Evolutionary conservation across 2,329 filamentous ascomycete species (phyloP).

Genomic region (Rhinocladiella similis): DNA sequence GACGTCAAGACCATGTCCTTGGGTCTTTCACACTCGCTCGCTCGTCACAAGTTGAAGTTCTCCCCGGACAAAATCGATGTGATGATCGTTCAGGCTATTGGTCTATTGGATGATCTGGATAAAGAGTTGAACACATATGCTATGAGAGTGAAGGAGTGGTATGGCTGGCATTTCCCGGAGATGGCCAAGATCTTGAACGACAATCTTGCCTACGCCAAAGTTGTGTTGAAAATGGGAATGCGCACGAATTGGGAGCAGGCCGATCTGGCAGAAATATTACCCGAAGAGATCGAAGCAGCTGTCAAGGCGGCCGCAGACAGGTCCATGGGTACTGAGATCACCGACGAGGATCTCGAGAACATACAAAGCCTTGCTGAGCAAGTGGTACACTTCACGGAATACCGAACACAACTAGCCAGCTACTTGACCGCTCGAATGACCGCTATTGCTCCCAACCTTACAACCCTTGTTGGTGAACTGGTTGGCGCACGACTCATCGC

Average conservation of each 20-base stretch:
- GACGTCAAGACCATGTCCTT: slow-evolving; percentile 93
- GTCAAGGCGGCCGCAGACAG: slow-evolving; percentile 95
- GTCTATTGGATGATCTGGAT: slow-evolving; percentile 90
- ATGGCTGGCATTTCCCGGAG: slow-evolving; percentile 99
- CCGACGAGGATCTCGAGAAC: slow-evolving; percentile 86
- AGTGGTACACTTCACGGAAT: slow-evolving; percentile 88
- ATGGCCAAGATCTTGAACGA: slow-evolving; percentile 96
- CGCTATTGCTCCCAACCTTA: slow-evolving; percentile 94
- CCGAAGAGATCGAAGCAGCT: slow-evolving; percentile 88
- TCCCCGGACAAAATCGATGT: slow-evolving; percentile 98
- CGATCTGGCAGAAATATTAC: slow-evolving; percentile 86
- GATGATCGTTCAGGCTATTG: slow-evolving; percentile 98
- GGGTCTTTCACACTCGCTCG: slow-evolving; percentile 94
- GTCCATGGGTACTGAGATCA: slow-evolving; percentile 98
- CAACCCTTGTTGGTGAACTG: slow-evolving; percentile 85
- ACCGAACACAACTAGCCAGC: slow-evolving; percentile 80
- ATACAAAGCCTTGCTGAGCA: slow-evolving; percentile 90
- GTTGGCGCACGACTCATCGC: slow-evolving; percentile 94
- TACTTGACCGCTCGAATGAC: slow-evolving; percentile 94
- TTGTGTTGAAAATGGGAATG: slow-evolving; percentile 88
- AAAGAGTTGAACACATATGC: slow-evolving; percentile 99
- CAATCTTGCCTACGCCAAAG: slow-evolving; percentile 88
- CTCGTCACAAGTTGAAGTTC: slow-evolving; percentile 97
- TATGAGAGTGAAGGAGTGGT: slow-evolving; percentile 99
- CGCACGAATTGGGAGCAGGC: slow-evolving; percentile 73